A percentile compares a stretch with the other conserved stretches of the same genome.
phyloP scores from a whole-genome alignment of 805 yeast species.

The Torulaspora franciscae region DNA sequence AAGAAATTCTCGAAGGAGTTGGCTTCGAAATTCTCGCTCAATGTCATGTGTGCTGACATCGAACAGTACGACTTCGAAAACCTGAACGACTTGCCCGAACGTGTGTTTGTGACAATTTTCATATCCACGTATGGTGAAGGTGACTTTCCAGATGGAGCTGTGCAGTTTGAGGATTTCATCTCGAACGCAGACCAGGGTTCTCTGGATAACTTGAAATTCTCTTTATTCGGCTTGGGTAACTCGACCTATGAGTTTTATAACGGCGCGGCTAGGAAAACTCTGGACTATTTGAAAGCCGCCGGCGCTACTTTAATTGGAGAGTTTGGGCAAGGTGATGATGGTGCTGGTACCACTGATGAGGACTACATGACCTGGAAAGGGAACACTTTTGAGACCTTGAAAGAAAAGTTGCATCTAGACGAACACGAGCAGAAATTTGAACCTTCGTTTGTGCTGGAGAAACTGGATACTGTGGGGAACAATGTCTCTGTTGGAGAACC shows the following conservation, averaged over 20 bases:
- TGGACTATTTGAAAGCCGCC: constrained; percentile 48
- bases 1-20: constrained; percentile 86
- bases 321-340: constrained; percentile 94
- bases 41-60: constrained; percentile 79
- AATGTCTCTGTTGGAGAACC: constrained; percentile 82
- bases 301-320: constrained; percentile 72
- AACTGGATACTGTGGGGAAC: constrained; percentile 37
- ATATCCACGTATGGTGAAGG: constrained; percentile 98
- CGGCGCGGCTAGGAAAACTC: constrained; percentile 65
- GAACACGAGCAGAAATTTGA: constrained; percentile 79
- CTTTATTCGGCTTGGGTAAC: constrained; percentile 90
- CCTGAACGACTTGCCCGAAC: constrained; percentile 56
- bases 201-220: constrained; percentile 53
- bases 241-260: constrained; percentile 91
- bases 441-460: constrained; percentile 51
- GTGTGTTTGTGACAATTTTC: constrained; percentile 63
- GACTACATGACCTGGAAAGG: constrained; percentile 95
- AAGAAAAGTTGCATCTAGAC: constrained; percentile 57
- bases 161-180: constrained; percentile 66
- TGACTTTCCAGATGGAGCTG: constrained; percentile 95
- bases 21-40: constrained; percentile 71
- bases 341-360: constrained; percentile 90
- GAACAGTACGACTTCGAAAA: constrained; percentile 84
- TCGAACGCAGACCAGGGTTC: constrained; percentile 49
- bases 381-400: constrained; percentile 57